Conservation (phyloP, 345 rosid genomes). For the Rhizophora apiculata region DNA sequence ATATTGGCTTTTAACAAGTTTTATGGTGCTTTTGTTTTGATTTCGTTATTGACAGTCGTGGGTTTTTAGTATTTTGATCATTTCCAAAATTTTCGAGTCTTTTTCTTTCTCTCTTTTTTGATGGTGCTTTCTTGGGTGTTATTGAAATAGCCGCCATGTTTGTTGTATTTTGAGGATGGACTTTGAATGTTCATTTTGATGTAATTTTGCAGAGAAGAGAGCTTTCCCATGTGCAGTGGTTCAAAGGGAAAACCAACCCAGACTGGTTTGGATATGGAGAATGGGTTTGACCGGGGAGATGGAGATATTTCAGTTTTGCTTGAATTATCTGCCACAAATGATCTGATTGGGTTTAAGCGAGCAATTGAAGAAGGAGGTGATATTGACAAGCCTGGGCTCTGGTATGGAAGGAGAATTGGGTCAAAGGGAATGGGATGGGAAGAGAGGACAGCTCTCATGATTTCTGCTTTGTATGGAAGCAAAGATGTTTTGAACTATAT, state of each 20-base stretch:
- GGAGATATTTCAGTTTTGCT: conserved; percentile 52
- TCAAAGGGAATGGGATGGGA: conserved; percentile 61
- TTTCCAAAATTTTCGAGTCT: background rate
- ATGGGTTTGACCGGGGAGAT: conserved; percentile 31
- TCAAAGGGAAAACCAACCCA: conserved; percentile 17
- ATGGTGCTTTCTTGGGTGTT: no score
- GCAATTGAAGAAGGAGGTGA: conserved; percentile 50
- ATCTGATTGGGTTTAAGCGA: conserved; percentile 55
- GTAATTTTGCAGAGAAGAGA: conserved; percentile 20
- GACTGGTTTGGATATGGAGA: conserved; percentile 30
- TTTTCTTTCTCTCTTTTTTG: background rate
- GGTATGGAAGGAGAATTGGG: conserved; percentile 76
- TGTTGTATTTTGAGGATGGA: background rate
- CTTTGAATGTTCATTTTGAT: conserved; percentile 24
- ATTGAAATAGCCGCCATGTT: background rate
- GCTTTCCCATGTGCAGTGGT: conserved; percentile 40
- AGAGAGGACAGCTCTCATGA: conserved; percentile 82
- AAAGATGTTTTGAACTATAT: conserved; percentile 57
- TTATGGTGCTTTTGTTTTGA: background rate
- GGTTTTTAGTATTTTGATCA: background rate
- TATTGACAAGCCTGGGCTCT: conserved; percentile 54
- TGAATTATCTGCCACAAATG: conserved; percentile 68
- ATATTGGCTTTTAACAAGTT: conserved; percentile 1
- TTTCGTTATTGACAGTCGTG: no score
- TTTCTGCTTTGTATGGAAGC: conserved; percentile 89